phyloP scores from a whole-genome alignment of 257 asterid species.

The Salvia hispanica region DNA sequence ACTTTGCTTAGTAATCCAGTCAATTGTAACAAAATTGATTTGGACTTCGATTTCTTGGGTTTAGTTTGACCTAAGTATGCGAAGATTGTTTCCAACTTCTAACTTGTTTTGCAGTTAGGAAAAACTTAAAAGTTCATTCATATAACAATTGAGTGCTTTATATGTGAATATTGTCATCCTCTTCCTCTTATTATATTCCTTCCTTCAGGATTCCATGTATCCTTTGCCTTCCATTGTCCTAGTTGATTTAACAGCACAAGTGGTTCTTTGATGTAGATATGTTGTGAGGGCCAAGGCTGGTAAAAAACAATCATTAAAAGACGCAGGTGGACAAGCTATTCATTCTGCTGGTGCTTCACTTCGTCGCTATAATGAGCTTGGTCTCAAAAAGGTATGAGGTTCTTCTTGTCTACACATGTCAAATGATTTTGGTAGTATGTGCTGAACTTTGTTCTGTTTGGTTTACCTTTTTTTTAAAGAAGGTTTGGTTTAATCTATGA shows the following conservation, averaged over 20 bases:
- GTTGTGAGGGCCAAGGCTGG: constrained; percentile 99
- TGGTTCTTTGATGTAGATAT: constrained; percentile 59
- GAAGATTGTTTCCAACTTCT: constrained; percentile 5
- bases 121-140: neutral
- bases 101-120: neutral
- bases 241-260: neutral
- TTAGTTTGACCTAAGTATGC: neutral
- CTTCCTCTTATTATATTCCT: neutral
- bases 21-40: constrained; percentile 1
- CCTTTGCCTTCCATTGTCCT: neutral
- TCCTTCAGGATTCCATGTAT: neutral
- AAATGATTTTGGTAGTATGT: constrained; percentile 11
- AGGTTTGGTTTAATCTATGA: neutral
- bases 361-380: constrained; percentile 92
- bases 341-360: constrained; percentile 99
- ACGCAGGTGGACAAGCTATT: constrained; percentile 72
- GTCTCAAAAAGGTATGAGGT: constrained; percentile 69
- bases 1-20: neutral
- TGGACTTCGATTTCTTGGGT: neutral
- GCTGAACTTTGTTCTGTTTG: constrained; percentile 7
- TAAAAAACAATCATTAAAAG: constrained; percentile 89
- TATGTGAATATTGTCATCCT: neutral
- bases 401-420: constrained; percentile 6
- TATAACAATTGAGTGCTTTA: neutral
- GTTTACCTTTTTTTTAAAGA: no score